Base-by-base conservation (phyloP, 176 grass and related monocot species). In the Cocos nucifera region DNA sequence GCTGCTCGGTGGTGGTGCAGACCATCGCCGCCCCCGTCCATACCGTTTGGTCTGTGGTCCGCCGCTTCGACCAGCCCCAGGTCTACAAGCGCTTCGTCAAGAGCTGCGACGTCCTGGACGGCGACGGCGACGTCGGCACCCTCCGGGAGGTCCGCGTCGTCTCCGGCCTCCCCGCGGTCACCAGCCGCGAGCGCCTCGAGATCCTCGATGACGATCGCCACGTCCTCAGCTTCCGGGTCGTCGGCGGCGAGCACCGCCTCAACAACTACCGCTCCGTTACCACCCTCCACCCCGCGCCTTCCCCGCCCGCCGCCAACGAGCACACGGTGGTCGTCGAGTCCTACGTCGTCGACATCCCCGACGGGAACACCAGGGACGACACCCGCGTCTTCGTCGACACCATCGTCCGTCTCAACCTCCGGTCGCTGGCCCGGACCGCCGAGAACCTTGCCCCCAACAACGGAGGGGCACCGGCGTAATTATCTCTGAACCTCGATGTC, bases 201-300 rank as follows among this genome's bases (percentile, higher is more conserved):
- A 82, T 96, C 69, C 70, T 87, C 16, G 91, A 90, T 64, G 83
- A 96, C 61, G 80, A 78, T 54, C 65, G 72, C 0, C 83, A 88
- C 57, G 75, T 96, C 15, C 70, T 96, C 50, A 85, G 91, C 77
- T 96, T 90, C 74, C 66, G 83, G 49, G 75, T 96, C 17, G 65
- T 96, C 0, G 86, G 91, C 69, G 86, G 91, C 22, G 80, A 87
- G 64, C 86, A 90, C 86, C 76, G 91, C 50, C 73, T 96, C 26
- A 49, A 75, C 71, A 96, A 96, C 74, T 96, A 96, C 78, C 78
- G 75, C 15, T 87, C 91, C 5, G 86, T 96, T 17, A 96, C 91
- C 58, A 90, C 80, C 24, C 86, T 96, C 56, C 84, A 82, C 27
- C 53, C 82, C 56, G 68, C 55, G 49, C 44, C 71, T 30, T 0